These are phyloP conservation scores for Pleurotus tuoliensis DNA, from an alignment of 768 basidiomycete genomes.

Conservation along the genomic window DNA sequence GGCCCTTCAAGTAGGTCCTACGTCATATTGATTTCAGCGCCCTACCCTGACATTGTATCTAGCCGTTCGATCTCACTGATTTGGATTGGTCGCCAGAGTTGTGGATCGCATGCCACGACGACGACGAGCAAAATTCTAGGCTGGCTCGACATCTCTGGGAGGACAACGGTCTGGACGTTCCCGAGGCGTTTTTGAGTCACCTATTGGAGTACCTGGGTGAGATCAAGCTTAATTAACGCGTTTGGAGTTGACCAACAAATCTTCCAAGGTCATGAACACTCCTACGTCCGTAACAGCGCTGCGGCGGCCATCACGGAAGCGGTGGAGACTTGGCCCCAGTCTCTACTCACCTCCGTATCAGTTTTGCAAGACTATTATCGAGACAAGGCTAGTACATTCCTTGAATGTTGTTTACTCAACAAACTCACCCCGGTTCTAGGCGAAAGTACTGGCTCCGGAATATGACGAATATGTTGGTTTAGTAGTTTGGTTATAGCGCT, in stretches of 20 bases:
- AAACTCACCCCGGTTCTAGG: constrained; percentile 34
- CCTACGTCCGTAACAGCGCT: constrained; percentile 71
- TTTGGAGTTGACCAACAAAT: neutral
- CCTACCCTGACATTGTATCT: neutral
- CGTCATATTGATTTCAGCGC: neutral
- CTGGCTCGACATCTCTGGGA: constrained; percentile 87
- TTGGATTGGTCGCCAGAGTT: constrained; percentile 88
- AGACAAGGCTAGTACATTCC: constrained; percentile 57
- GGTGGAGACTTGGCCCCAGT: constrained; percentile 66
- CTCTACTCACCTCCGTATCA: constrained; percentile 39
- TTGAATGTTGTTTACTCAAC: neutral
- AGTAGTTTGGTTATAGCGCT: neutral
- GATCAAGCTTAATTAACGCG: constrained; percentile 11
- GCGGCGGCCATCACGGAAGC: constrained; percentile 77
- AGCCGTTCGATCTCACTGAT: constrained; percentile 95
- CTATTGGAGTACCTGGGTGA: constrained; percentile 70
- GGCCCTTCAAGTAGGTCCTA: constrained; percentile 65
- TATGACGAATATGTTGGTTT: constrained; percentile 84
- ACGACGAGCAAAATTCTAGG: constrained; percentile 79
- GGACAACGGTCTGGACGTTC: constrained; percentile 89
- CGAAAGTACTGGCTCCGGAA: constrained; percentile 84
- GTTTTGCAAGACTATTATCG: constrained; percentile 71
- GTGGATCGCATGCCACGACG: constrained; percentile 86
- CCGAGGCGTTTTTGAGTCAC: constrained; percentile 55
- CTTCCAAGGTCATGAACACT: constrained; percentile 51